These are phyloP conservation scores for Cyberlindnera mycetangii DNA, from an alignment of 805 yeast species.

Conservation along the genomic window DNA sequence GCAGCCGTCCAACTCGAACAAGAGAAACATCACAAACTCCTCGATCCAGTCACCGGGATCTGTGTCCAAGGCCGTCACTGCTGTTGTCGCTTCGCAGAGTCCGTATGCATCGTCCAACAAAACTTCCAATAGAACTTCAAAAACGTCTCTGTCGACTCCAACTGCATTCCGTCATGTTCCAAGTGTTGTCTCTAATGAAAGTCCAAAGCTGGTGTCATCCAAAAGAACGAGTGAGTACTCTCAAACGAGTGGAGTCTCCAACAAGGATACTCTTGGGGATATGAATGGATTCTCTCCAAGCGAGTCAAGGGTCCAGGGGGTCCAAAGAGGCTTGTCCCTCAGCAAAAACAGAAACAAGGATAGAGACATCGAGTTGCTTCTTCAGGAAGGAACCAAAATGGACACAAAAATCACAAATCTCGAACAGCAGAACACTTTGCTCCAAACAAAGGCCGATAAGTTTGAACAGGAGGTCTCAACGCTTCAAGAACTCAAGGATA, in stretches of 20 bases:
- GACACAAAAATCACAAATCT: conserved; percentile 41
- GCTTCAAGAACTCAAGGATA: conserved; percentile 22
- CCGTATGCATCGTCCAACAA: neutral
- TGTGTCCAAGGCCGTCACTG: neutral
- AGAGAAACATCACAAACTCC: neutral
- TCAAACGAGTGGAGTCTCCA: conserved; percentile 6
- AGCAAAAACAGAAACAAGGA: conserved; percentile 32
- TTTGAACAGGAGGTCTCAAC: conserved; percentile 23
- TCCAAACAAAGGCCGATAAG: conserved; percentile 28
- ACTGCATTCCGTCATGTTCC: conserved; percentile 7
- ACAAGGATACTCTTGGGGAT: conserved; percentile 13
- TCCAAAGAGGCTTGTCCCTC: conserved; percentile 27
- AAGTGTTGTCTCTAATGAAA: conserved; percentile 7
- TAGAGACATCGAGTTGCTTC: conserved; percentile 42
- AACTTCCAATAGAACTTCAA: conserved; percentile 8
- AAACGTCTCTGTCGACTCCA: conserved; percentile 9
- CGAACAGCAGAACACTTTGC: conserved; percentile 30
- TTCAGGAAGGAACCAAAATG: conserved; percentile 48
- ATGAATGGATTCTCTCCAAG: conserved; percentile 9
- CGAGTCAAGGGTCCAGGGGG: conserved; percentile 14
- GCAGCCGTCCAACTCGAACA: neutral
- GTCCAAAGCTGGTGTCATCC: conserved; percentile 5
- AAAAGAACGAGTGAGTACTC: conserved; percentile 10
- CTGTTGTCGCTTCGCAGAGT: conserved; percentile 2
- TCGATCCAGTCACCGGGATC: conserved; percentile 2